Evolutionary conservation across 1,284 basidiomycete species (phyloP).

Genomic region (Cryptococcus deneoformans): DNA sequence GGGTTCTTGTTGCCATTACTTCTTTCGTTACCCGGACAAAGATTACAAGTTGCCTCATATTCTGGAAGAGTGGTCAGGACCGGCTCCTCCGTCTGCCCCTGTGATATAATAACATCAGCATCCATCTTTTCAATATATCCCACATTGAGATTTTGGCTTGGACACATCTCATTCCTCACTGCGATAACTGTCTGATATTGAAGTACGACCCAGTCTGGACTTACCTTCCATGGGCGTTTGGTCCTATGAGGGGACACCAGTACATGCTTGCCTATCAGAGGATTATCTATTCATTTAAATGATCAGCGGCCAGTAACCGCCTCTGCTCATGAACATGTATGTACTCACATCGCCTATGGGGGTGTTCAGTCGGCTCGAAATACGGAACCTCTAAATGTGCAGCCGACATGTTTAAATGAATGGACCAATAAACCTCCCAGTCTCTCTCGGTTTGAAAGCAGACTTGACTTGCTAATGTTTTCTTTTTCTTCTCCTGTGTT

Average conservation of each 20-base stretch:
- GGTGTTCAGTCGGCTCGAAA: constrained; percentile 46
- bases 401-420: background rate
- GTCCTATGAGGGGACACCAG: constrained; percentile 77
- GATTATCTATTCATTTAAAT: constrained; percentile 38
- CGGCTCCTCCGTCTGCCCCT: constrained; percentile 66
- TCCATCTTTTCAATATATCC: background rate
- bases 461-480: no score
- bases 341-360: constrained; percentile 42
- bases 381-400: background rate
- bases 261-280: constrained; percentile 56
- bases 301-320: constrained; percentile 1
- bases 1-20: constrained; percentile 71
- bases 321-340: background rate
- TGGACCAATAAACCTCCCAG: no score
- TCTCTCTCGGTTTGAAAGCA: no score
- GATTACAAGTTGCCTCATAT: constrained; percentile 79
- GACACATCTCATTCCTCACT: background rate
- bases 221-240: constrained; percentile 45
- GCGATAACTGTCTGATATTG: no score
- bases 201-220: background rate
- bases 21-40: constrained; percentile 86
- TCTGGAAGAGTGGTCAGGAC: constrained; percentile 58
- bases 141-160: background rate
- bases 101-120: constrained; percentile 14
- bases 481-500: no score